Base-by-base conservation (phyloP, 164 flowering plant species). In the Umbilicus rupestris region DNA sequence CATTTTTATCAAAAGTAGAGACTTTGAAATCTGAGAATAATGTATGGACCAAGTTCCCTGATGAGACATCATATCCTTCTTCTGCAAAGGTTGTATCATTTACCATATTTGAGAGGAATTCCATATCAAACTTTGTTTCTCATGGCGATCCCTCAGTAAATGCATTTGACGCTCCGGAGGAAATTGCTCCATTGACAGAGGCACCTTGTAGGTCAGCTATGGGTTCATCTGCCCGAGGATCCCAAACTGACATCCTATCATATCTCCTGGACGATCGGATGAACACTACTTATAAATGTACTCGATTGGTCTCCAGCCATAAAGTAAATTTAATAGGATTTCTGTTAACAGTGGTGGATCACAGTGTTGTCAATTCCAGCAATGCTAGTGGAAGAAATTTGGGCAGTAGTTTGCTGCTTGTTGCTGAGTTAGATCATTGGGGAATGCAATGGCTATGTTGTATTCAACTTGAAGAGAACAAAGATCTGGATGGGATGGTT, bases 361-460 rank as follows among this genome's bases (percentile, higher is more conserved):
- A 79, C 67, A 39, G 58, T 22, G 52, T 71, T 64, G 46, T 29
- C 8, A 65, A 65, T 52, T 65, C 15, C 11, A 64, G 67, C 68
- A 73, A 70, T 71, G 66, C 20, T 67, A 66, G 22, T 71, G 78
- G 60, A 55, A 74, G 69, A 58, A 72, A 50, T 41, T 28, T 59
- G 44, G 69, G 64, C 41, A 74, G 70, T 66, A 68, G 52, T 66
- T 26, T 84, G 50, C 63, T 91, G 72, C 76, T 81, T 69, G 83
- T 88, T 68, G 81, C 83, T 57, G 76, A 73, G 76, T 62, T 88
- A 64, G 63, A 74, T 41, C 70, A 68, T 67, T 74, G 78, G 80
- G 97, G 92, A 65, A 78, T 95, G 52, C 82, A 84, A 65, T 95
- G 96, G 97, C 70, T 88, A 75, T 88, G 80, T 74, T 75, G 83